Conservation (phyloP, 1,139 yeast genomes). For the Protomyces inundatus region DNA sequence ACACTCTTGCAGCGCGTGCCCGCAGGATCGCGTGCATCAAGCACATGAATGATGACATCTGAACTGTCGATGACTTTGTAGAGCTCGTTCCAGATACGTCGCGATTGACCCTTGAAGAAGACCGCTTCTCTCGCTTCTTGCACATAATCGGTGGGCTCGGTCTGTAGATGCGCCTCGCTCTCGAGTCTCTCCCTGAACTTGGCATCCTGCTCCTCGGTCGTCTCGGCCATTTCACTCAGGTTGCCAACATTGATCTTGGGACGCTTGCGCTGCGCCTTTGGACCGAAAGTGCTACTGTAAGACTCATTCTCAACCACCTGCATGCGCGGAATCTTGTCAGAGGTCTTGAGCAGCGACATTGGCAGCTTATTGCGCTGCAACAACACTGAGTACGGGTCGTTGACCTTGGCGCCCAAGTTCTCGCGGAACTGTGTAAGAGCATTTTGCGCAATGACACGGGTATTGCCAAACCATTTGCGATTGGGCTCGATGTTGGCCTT, state of each 20-base stretch:
- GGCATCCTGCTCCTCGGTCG: slow-evolving; percentile 55
- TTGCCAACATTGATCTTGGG: slow-evolving; percentile 73
- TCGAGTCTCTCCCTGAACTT: slow-evolving; percentile 62
- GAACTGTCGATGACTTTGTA: slow-evolving; percentile 93
- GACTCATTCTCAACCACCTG: slow-evolving; percentile 85
- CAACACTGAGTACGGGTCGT: slow-evolving; percentile 82
- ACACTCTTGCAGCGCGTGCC: slow-evolving; percentile 94
- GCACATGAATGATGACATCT: slow-evolving; percentile 90
- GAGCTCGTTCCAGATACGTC: slow-evolving; percentile 96
- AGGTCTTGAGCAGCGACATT: slow-evolving; percentile 86
- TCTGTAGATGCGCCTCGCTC: slow-evolving; percentile 30
- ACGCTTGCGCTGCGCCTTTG: slow-evolving; percentile 82
- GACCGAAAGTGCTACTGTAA: slow-evolving; percentile 79
- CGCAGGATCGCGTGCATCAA: slow-evolving; percentile 95
- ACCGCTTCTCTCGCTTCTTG: slow-evolving; percentile 92
- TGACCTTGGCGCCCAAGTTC: slow-evolving; percentile 81
- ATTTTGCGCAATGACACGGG: slow-evolving; percentile 95
- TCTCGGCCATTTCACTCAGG: slow-evolving; percentile 71
- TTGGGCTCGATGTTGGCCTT: slow-evolving; percentile 93
- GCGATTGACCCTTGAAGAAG: slow-evolving; percentile 94
- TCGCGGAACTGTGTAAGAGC: slow-evolving; percentile 90
- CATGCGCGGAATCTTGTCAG: slow-evolving; percentile 52
- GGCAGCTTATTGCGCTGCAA: slow-evolving; percentile 88
- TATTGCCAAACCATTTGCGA: slow-evolving; percentile 95
- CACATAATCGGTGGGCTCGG: slow-evolving; percentile 59